Conservation (phyloP, 1,139 yeast genomes). For the Kodamaea arcana region DNA sequence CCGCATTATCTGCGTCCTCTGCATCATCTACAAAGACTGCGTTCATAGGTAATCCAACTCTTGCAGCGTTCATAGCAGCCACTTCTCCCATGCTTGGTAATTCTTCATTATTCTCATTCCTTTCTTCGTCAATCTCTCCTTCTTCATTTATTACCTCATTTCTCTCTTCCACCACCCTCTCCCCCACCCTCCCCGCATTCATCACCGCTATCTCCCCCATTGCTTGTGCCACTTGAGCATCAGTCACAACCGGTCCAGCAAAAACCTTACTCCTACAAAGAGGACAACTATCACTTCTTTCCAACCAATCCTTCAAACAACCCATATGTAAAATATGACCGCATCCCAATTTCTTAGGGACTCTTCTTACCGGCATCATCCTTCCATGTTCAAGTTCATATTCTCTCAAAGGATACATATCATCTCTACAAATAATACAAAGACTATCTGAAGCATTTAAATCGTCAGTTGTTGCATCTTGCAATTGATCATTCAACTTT, state of each 20-base stretch:
- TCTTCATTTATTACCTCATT: no score
- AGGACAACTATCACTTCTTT: conserved; percentile 88
- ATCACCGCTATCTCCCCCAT: no score
- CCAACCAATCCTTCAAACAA: conserved; percentile 90
- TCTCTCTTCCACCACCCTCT: no score
- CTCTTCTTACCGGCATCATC: conserved; percentile 37
- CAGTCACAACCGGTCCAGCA: not conserved
- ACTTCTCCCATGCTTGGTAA: no score
- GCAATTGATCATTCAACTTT: conserved; percentile 61
- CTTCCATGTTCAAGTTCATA: conserved; percentile 21
- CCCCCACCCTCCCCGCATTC: no score
- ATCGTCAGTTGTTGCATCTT: conserved; percentile 58
- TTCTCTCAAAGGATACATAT: conserved; percentile 50
- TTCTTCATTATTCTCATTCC: no score
- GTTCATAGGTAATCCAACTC: no score
- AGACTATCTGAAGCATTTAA: conserved; percentile 55
- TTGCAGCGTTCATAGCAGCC: no score
- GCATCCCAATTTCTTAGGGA: conserved; percentile 76
- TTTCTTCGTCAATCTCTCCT: no score
- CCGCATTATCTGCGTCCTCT: no score
- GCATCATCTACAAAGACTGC: no score
- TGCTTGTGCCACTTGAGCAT: no score
- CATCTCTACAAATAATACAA: conserved; percentile 85
- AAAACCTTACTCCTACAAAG: conserved; percentile 78
- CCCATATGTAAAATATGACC: conserved; percentile 88